Evolutionary conservation across 495 filamentous ascomycete genomes (phyloP), one percentile per base, ranked within the genome.

Genomic region (Niebla homalea): DNA sequence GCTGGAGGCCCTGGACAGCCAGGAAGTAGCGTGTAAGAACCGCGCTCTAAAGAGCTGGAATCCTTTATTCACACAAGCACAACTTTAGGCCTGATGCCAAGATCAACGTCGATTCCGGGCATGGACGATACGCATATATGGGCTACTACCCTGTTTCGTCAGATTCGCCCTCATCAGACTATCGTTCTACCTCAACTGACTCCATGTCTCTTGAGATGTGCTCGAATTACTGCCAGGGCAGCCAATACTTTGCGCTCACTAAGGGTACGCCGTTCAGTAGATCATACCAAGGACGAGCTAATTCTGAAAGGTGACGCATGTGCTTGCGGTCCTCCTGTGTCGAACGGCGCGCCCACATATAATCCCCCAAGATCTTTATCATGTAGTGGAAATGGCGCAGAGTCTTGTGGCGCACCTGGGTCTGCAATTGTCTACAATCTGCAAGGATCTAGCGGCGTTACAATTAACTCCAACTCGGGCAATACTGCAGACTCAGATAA

Each of bases 191-290:
- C 5, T 47, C 32, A 14, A 40, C 35, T 32, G 4, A 15, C 25
- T 15, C 23, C 14, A 57, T 57, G 55, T 49, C 50, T 16, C 35
- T 54, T 37, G 51, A 37, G 41, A 53, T 43, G 8, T 57, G 55
- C 39, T 37, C 50, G 19, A 35, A 29, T 14, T 57, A 23, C 50
- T 57, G 55, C 39, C 26, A 41, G 22, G 55, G 55, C 18, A 43
- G 44, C 37, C 21, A 37, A 8, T 57, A 38, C 25, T 57, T 53
- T 36, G 50, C 55, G 22, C 14, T 57, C 12, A 26, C 44, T 36
- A 46, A 57, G 25, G 45, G 52, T 54, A 25, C 5, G 15, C 32
- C 5, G 14, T 5, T 21, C 11, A 6, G 12, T 12, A 5, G 46
- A 11, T 8, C 32, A 21, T 19, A 18, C 2, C 16, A n/a, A 6